phyloP scores from a whole-genome alignment of 352 stramenopile species.

The Phytophthora ohioensis region DNA sequence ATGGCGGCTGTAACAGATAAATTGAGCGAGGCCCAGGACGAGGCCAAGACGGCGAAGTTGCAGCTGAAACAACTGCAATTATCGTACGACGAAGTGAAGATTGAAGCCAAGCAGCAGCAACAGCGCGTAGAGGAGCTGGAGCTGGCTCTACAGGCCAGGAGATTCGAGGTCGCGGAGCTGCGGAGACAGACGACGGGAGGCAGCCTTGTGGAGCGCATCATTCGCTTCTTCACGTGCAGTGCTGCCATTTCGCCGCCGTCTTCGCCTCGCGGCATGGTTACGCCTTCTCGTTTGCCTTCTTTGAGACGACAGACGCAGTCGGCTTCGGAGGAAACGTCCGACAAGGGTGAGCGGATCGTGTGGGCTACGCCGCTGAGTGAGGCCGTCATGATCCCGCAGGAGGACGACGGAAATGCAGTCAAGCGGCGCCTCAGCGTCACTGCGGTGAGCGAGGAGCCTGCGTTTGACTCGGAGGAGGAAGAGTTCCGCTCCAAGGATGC shows the following conservation, averaged over 20 bases:
- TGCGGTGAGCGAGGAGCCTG: constrained; percentile 35
- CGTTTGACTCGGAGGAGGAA: constrained; percentile 54
- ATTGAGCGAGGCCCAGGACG: constrained; percentile 49
- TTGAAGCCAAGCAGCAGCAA: constrained; percentile 66
- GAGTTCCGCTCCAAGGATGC: constrained; percentile 65
- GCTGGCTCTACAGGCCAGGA: constrained; percentile 54
- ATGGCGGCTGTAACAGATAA: constrained; percentile 54
- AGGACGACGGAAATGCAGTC: constrained; percentile 32
- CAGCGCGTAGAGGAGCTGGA: constrained; percentile 71
- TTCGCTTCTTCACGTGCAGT: constrained; percentile 91
- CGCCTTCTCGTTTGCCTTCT: constrained; percentile 35
- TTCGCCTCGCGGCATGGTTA: constrained; percentile 50
- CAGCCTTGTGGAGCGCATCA: constrained; percentile 70
- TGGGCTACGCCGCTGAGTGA: constrained; percentile 46
- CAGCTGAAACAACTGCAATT: constrained; percentile 69
- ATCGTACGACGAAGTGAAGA: constrained; percentile 59
- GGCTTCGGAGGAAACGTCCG: constrained; percentile 40
- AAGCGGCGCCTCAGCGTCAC: constrained; percentile 46
- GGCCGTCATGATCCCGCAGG: constrained; percentile 42
- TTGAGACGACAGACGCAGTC: constrained; percentile 43
- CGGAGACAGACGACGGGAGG: constrained; percentile 43
- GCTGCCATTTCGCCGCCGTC: constrained; percentile 53
- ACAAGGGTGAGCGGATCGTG: constrained; percentile 42
- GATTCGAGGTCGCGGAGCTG: constrained; percentile 62
- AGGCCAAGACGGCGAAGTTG: constrained; percentile 52